These are phyloP conservation scores for Trichoderma sp. DNA, from an alignment of 2,329 filamentous ascomycete genomes.

Conservation along the genomic window DNA sequence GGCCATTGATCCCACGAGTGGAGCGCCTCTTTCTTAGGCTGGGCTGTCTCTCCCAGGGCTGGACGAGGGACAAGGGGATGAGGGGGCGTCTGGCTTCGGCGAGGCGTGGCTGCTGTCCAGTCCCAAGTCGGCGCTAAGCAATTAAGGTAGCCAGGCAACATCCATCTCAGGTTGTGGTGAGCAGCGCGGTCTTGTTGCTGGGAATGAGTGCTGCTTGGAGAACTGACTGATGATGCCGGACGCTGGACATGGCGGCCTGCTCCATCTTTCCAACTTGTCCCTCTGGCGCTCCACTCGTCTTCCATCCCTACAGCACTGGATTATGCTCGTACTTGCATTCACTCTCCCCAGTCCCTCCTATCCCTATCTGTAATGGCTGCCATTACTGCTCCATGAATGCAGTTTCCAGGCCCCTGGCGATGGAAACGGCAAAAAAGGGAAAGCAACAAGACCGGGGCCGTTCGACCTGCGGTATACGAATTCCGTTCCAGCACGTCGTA, in stretches of 20 bases:
- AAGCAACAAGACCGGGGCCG: background rate
- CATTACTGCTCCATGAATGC: background rate
- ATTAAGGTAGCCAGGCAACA: constrained; percentile 18
- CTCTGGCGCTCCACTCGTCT: constrained; percentile 2
- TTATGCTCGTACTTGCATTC: background rate
- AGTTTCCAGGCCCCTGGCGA: background rate
- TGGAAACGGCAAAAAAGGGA: background rate
- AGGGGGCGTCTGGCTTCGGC: constrained; percentile 9
- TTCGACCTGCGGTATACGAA: background rate
- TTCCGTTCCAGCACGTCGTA: background rate
- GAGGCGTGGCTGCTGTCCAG: constrained; percentile 3
- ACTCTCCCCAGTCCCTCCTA: background rate
- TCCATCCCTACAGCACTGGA: background rate
- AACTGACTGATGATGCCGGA: constrained; percentile 4
- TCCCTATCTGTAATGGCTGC: background rate
- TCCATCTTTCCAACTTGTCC: background rate
- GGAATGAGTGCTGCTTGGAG: background rate
- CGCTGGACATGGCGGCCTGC: constrained; percentile 4
- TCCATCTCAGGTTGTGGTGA: constrained; percentile 17
- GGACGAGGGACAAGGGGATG: constrained; percentile 10
- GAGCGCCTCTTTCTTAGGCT: constrained; percentile 13
- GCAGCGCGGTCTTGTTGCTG: background rate
- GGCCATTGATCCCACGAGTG: constrained; percentile 17
- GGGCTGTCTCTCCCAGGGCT: constrained; percentile 15
- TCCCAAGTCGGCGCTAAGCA: constrained; percentile 6